Conservation (phyloP, 352 stramenopile genomes). For the Pythium aristosporum region DNA sequence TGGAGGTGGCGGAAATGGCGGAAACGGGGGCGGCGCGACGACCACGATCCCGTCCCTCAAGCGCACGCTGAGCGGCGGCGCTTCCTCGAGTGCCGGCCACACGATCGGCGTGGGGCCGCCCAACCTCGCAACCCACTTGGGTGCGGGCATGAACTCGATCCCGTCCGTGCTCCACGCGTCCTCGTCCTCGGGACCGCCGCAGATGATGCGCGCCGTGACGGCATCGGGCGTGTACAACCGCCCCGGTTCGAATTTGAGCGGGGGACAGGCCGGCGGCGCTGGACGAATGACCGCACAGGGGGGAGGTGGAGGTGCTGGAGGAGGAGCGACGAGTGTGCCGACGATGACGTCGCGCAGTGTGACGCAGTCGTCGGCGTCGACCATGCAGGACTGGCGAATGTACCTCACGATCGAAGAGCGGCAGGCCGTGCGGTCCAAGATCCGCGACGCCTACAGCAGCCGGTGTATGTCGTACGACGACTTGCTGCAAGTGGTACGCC, state of each 20-base stretch:
- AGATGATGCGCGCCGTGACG: slow-evolving; percentile 84
- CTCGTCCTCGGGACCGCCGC: slow-evolving; percentile 66
- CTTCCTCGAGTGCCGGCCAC: slow-evolving; percentile 32
- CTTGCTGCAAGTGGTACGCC: slow-evolving; percentile 83
- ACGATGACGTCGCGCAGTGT: slow-evolving; percentile 49
- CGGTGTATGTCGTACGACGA: slow-evolving; percentile 86
- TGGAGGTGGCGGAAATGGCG: slow-evolving; percentile 42
- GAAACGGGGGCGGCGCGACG: slow-evolving; percentile 40
- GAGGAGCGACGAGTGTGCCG: slow-evolving; percentile 23
- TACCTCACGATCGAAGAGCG: slow-evolving; percentile 90
- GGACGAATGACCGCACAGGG: slow-evolving; percentile 11
- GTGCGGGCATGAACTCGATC: slow-evolving; percentile 74
- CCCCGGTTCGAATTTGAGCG: slow-evolving; percentile 25
- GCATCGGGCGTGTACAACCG: slow-evolving; percentile 82
- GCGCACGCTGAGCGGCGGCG: slow-evolving; percentile 77
- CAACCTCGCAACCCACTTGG: slow-evolving; percentile 47
- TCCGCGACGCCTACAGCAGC: slow-evolving; percentile 83
- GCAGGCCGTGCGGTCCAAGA: slow-evolving; percentile 85
- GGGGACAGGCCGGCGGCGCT: slow-evolving; percentile 1
- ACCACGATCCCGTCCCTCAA: slow-evolving; percentile 84
- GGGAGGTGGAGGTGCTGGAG: slow-evolving; percentile 18
- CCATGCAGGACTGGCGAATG: slow-evolving; percentile 88
- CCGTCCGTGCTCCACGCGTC: slow-evolving; percentile 74
- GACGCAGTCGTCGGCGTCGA: slow-evolving; percentile 45
- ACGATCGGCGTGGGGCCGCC: slow-evolving; percentile 34